Evolutionary conservation across 441 rosid species (phyloP).

Genomic region (Adansonia gregorii): DNA sequence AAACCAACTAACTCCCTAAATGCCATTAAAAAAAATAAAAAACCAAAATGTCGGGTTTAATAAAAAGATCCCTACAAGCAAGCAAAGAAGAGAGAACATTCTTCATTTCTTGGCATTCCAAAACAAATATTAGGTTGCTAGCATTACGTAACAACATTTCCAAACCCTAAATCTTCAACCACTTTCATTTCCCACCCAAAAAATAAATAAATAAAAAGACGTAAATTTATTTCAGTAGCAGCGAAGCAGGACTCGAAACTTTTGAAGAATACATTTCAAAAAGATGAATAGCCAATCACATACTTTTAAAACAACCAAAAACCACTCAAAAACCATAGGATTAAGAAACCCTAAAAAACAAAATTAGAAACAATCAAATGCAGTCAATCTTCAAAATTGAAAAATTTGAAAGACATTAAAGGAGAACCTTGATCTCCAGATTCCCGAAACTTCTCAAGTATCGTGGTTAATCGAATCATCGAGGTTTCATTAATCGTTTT

Average conservation of each 20-base stretch:
- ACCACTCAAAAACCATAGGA: not conserved
- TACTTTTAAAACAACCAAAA: conserved; percentile 11
- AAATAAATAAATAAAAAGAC: not conserved
- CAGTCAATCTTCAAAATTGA: not conserved
- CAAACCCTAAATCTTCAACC: not conserved
- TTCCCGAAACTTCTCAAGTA: conserved; percentile 51
- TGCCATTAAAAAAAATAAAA: too few species aligned
- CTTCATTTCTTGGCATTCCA: not conserved
- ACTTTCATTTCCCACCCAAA: not conserved
- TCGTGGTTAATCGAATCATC: conserved; percentile 46
- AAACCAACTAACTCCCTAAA: not conserved
- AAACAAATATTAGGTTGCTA: not conserved
- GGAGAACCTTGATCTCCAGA: conserved; percentile 47
- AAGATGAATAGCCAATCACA: not conserved
- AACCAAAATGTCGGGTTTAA: not conserved
- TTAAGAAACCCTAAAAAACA: not conserved
- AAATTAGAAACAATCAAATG: not conserved
- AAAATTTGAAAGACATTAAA: not conserved
- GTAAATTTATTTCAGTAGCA: not conserved
- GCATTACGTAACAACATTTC: not conserved
- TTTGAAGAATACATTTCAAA: conserved; percentile 9
- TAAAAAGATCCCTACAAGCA: not conserved
- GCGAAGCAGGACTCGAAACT: not conserved
- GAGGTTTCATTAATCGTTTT: conserved; percentile 50
- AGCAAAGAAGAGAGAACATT: not conserved